Conservation (phyloP, 257 asterid species). For the Ophiorrhiza pumila region DNA sequence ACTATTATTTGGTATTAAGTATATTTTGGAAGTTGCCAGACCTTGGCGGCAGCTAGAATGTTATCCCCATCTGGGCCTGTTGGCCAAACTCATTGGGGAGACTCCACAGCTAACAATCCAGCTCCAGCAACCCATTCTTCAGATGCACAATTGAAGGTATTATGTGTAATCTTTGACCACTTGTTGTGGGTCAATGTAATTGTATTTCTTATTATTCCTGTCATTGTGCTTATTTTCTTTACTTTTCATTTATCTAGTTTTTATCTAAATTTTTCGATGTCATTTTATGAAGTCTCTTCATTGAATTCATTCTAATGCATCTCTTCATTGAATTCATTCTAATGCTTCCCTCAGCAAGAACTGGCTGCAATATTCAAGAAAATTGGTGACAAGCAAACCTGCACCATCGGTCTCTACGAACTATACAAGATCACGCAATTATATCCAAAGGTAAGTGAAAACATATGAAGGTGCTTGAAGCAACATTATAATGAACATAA, state of each 20-base stretch:
- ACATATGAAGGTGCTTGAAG: neutral
- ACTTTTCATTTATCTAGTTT: neutral
- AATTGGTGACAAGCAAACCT: conserved; percentile 98
- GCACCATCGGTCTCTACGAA: conserved; percentile 95
- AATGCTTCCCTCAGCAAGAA: conserved; percentile 78
- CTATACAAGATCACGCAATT: conserved; percentile 92
- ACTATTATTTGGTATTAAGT: neutral
- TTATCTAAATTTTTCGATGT: neutral
- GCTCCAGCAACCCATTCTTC: conserved; percentile 83
- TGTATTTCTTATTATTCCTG: neutral
- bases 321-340: conserved; percentile 4
- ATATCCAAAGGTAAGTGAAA: conserved; percentile 71
- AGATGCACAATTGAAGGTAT: conserved; percentile 90
- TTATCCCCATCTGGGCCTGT: conserved; percentile 88
- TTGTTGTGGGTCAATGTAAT: neutral
- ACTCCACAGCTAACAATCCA: conserved; percentile 73
- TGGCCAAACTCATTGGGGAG: conserved; percentile 97
- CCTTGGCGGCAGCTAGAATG: conserved; percentile 99
- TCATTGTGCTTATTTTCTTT: neutral
- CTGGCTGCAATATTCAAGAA: conserved; percentile 96
- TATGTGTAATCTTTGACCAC: neutral
- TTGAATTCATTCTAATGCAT: no score
- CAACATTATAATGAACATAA: neutral
- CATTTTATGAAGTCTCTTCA: neutral
- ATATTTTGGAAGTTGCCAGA: conserved; percentile 43